These are phyloP conservation scores for Samsoniella hepiali DNA, from an alignment of 2,329 filamentous ascomycete genomes.

Conservation along the genomic window DNA sequence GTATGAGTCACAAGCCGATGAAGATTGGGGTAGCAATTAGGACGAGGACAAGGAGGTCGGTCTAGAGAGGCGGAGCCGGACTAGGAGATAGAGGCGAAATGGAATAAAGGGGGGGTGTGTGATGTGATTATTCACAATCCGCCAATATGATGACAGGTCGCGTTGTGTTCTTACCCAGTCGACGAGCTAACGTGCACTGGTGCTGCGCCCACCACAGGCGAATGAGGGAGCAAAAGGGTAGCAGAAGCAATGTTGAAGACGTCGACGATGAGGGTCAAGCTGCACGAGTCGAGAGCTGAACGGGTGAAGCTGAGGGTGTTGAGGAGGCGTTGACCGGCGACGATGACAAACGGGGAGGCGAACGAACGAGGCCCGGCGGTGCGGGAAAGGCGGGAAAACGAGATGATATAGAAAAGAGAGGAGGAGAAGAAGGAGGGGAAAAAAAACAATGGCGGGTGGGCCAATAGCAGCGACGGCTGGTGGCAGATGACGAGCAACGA, in stretches of 20 bases:
- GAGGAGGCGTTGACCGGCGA: not conserved
- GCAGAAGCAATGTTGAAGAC: not conserved
- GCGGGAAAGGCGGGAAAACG: slow-evolving; percentile 9
- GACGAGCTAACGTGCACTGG: slow-evolving; percentile 11
- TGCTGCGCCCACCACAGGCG: slow-evolving; percentile 6
- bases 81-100: slow-evolving; percentile 3
- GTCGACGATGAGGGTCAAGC: not conserved
- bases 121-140: not conserved
- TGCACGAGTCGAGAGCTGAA: not conserved
- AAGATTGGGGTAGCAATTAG: slow-evolving; percentile 17
- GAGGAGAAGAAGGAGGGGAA: not conserved
- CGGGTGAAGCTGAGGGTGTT: not conserved
- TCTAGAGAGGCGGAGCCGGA: slow-evolving; percentile 1
- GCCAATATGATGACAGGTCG: not conserved
- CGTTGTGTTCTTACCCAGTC: slow-evolving; percentile 15
- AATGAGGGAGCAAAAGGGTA: not conserved
- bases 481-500: slow-evolving; percentile 14
- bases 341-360: slow-evolving; percentile 8
- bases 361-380: not conserved
- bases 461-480: slow-evolving; percentile 6
- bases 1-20: slow-evolving; percentile 33
- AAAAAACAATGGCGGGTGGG: not conserved
- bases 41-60: not conserved
- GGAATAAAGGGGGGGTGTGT: slow-evolving; percentile 16
- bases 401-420: slow-evolving; percentile 15